A percentile compares a stretch with the other conserved stretches of the same genome.
phyloP scores from a whole-genome alignment of 768 basidiomycete genomes.

The Termitomyces sp. region DNA sequence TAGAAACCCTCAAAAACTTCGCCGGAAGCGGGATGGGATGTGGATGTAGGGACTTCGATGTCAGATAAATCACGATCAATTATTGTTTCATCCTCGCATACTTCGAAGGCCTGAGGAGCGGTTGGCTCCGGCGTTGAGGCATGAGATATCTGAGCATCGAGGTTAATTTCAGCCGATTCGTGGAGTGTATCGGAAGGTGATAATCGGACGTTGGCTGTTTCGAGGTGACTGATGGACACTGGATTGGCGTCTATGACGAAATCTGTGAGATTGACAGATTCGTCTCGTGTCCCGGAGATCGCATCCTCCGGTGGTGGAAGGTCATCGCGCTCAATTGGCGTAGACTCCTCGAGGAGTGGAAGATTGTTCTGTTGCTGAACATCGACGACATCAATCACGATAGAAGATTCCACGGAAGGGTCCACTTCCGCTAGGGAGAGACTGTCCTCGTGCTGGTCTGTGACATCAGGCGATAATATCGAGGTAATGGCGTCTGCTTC shows the following conservation, averaged over 20 bases:
- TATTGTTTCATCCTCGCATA: neutral
- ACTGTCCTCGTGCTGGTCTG: neutral
- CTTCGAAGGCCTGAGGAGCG: neutral
- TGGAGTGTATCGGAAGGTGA: neutral
- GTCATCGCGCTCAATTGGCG: neutral
- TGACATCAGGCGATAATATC: neutral
- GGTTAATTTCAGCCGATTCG: neutral
- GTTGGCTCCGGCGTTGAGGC: too few species aligned
- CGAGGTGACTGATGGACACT: neutral
- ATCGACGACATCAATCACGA: neutral
- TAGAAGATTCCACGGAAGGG: neutral
- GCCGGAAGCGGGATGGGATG: neutral
- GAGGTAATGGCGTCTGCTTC: neutral
- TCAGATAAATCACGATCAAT: neutral
- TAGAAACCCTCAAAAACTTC: slow-evolving; percentile 23
- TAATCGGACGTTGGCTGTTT: neutral
- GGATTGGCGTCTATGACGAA: too few species aligned
- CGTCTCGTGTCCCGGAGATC: neutral
- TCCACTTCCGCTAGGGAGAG: neutral
- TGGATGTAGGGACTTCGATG: neutral
- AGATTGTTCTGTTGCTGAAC: neutral
- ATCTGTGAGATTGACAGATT: too few species aligned
- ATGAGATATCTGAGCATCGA: neutral
- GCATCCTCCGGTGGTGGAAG: neutral
- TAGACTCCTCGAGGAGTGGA: neutral